These are phyloP conservation scores for Syncephalastrum contaminatum DNA, from an alignment of 371 early-diverging fungal genomes.

Conservation along the genomic window DNA sequence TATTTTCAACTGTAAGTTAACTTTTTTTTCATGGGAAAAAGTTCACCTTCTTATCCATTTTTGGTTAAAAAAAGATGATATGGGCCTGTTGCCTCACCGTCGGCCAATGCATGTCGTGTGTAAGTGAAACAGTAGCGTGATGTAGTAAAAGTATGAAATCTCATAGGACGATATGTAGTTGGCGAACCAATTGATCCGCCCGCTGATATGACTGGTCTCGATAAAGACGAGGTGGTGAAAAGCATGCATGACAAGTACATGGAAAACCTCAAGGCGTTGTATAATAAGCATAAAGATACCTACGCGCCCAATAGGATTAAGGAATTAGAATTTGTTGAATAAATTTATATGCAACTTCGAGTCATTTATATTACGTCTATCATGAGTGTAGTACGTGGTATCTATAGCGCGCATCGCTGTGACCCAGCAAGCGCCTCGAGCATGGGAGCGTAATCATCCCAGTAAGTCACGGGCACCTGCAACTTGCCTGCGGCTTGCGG, in stretches of 20 bases:
- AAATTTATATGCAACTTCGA: conserved; percentile 4
- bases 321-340: conserved; percentile 54
- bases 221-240: conserved; percentile 47
- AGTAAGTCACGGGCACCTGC: conserved; percentile 19
- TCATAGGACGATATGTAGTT: conserved; percentile 32
- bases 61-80: conserved; percentile 27
- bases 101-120: conserved; percentile 42
- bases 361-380: background rate
- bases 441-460: conserved; percentile 19
- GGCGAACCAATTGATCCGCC: conserved; percentile 64
- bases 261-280: conserved; percentile 53
- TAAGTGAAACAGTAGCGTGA: conserved; percentile 12
- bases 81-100: conserved; percentile 54
- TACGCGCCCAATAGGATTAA: conserved; percentile 56
- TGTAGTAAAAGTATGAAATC: background rate
- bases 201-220: conserved; percentile 30
- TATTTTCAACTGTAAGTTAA: conserved; percentile 55
- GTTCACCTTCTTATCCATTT: background rate
- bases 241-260: conserved; percentile 61
- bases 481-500: conserved; percentile 11
- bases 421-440: conserved; percentile 6
- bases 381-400: background rate
- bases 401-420: background rate
- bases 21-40: conserved; percentile 26
- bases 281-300: conserved; percentile 64